Evolutionary conservation across 495 filamentous ascomycete species (phyloP), one percentile per base, ranked within the genome.

Genomic region (Penicillium bialowiezense): DNA sequence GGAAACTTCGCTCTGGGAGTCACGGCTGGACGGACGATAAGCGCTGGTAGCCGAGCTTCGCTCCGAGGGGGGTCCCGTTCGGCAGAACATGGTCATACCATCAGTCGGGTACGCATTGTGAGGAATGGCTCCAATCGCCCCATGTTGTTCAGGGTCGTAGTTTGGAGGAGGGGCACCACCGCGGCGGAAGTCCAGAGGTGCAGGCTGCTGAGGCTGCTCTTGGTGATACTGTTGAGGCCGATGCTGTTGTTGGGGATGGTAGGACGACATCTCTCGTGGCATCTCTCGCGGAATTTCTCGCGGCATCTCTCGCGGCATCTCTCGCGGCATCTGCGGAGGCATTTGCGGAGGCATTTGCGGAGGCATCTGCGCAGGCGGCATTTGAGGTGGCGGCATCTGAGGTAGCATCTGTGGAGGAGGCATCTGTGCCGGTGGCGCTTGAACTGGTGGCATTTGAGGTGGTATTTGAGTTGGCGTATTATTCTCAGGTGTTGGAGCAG

Each of bases 1-100:
- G 8, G 90, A 93, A 52, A 89, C 87, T 48, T 97, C 95, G 68
- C 93, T 97, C 52, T 90, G 83, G 29, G 88, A 90, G 50, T 92
- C 93, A 52, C 90, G 85, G 62, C 92, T 96, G 19, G 87, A 86
- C 41, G 91, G 90, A 36, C 92, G 79, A 74, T 85, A 57, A 77
- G 81, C 68, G 52, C 86, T 87, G 28, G 87, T 76, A 50, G 80
- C 85, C 26, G 87, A 89, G 67, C 88, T 92, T 42, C 85, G 82
- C 35, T 95, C 91, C 17, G 91, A 96, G 35, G 87, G 86, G 37
- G 89, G 85, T 0, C 85, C 90, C 19, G 88, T 85, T 49, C 93
- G 83, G 68, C 95, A 97, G 54, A 96, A 88, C 88, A 97, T 96
- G 2, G 93, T 97, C 95, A 97, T 97, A 26, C 93, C 95, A 64